Conservation (phyloP, 2,329 filamentous ascomycete genomes). For the Venturia asperata region DNA sequence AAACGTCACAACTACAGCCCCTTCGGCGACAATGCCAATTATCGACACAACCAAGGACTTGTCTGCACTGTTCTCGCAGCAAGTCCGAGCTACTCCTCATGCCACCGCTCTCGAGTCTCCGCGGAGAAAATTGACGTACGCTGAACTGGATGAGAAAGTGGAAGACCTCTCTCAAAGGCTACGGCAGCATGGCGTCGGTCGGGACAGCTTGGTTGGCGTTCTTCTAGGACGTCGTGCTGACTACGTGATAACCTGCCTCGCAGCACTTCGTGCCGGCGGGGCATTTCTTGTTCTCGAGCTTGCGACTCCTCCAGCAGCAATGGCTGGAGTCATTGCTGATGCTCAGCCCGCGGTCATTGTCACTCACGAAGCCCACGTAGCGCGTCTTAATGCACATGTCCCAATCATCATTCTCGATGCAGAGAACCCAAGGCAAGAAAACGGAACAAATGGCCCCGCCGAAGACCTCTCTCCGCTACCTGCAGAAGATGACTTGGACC, state of each 20-base stretch:
- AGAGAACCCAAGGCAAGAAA: background rate
- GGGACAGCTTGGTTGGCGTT: constrained; percentile 68
- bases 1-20: background rate
- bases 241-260: constrained; percentile 72
- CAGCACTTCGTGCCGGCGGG: constrained; percentile 69
- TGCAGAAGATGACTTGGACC: constrained; percentile 61
- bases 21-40: constrained; percentile 46
- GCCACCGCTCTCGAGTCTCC: constrained; percentile 67
- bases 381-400: constrained; percentile 56
- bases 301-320: constrained; percentile 65
- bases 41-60: constrained; percentile 68
- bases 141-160: constrained; percentile 62
- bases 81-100: constrained; percentile 62
- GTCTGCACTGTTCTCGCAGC: constrained; percentile 61
- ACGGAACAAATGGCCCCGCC: constrained; percentile 31
- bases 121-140: constrained; percentile 59
- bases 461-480: constrained; percentile 46
- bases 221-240: constrained; percentile 68
- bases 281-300: constrained; percentile 75
- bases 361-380: constrained; percentile 57
- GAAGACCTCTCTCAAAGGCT: constrained; percentile 57
- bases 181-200: constrained; percentile 59
- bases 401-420: constrained; percentile 61
- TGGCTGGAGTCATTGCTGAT: constrained; percentile 72
- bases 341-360: constrained; percentile 64